These are phyloP conservation scores for Haplographium delicatum DNA, from an alignment of 495 filamentous ascomycete species.

Conservation along the genomic window DNA sequence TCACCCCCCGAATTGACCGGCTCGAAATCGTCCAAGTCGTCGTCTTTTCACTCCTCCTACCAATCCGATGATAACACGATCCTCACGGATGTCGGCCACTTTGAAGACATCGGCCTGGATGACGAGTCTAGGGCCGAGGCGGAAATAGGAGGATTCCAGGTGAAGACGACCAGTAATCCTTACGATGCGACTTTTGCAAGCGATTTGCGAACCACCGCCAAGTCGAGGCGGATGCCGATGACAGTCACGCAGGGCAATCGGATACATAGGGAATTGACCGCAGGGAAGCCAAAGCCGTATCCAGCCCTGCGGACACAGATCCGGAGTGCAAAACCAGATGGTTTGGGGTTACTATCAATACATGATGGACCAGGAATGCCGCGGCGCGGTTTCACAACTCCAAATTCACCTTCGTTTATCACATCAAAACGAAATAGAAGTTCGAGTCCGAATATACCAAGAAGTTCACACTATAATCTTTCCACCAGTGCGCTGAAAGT, in stretches of 20 bases:
- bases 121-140: constrained; percentile 49
- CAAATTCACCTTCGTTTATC: constrained; percentile 19
- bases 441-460: constrained; percentile 20
- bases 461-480: constrained; percentile 32
- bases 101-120: constrained; percentile 88
- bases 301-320: constrained; percentile 20
- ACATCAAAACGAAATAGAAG: constrained; percentile 24
- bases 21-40: constrained; percentile 87
- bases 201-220: constrained; percentile 26
- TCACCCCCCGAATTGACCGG: constrained; percentile 80
- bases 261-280: constrained; percentile 27
- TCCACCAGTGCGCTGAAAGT: constrained; percentile 34
- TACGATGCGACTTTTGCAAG: constrained; percentile 37
- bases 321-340: constrained; percentile 15
- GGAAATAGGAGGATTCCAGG: constrained; percentile 37
- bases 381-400: constrained; percentile 22
- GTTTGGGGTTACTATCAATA: constrained; percentile 20
- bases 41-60: constrained; percentile 69
- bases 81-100: constrained; percentile 64
- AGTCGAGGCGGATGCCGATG: constrained; percentile 23
- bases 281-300: constrained; percentile 23
- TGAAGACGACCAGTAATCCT: constrained; percentile 41
- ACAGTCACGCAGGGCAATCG: constrained; percentile 17
- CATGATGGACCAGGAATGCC: constrained; percentile 24
- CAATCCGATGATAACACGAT: constrained; percentile 55